A percentile compares a stretch with the other conserved stretches of the same genome.
Conservation (phyloP, 2,329 filamentous ascomycete genomes). For the Ilyonectria mors-panacis region DNA sequence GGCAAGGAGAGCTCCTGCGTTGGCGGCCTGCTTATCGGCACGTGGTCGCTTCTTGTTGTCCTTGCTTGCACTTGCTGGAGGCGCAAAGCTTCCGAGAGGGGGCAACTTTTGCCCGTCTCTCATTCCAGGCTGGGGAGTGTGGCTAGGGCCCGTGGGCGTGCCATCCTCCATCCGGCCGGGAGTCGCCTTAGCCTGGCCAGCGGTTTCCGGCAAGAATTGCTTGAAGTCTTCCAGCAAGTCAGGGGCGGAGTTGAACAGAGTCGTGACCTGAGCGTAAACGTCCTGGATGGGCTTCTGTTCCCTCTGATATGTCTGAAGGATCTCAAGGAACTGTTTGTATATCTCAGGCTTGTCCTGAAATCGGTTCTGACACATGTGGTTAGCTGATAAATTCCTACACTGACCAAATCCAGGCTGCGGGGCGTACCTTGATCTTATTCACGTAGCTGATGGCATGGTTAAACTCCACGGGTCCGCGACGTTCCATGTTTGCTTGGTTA, state of each 20-base stretch:
- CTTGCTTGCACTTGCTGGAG: conserved; percentile 84
- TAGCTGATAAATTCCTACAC: conserved; percentile 31
- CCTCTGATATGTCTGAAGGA: conserved; percentile 96
- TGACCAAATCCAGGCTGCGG: conserved; percentile 24
- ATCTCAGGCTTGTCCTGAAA: conserved; percentile 98
- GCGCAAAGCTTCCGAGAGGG: conserved; percentile 94
- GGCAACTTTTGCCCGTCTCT: conserved; percentile 84
- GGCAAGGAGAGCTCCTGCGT: conserved; percentile 60
- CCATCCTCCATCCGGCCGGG: conserved; percentile 72
- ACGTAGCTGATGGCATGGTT: conserved; percentile 99
- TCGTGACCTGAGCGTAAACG: conserved; percentile 97
- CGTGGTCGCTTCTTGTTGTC: conserved; percentile 91
- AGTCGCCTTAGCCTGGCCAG: conserved; percentile 66
- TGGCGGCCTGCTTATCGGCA: conserved; percentile 68
- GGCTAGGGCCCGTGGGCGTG: conserved; percentile 60
- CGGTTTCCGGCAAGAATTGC: conserved; percentile 94
- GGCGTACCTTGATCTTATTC: conserved; percentile 96
- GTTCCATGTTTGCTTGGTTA: conserved; percentile 78
- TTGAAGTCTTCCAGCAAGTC: conserved; percentile 99
- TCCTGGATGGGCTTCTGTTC: conserved; percentile 99
- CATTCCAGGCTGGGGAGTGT: conserved; percentile 69
- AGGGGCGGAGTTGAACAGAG: conserved; percentile 91
- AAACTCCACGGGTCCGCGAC: conserved; percentile 95
- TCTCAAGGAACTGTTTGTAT: conserved; percentile 99
- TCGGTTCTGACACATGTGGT: conserved; percentile 77